Conservation (phyloP, 441 rosid species). For the Pelargonium myrrhifolium region DNA sequence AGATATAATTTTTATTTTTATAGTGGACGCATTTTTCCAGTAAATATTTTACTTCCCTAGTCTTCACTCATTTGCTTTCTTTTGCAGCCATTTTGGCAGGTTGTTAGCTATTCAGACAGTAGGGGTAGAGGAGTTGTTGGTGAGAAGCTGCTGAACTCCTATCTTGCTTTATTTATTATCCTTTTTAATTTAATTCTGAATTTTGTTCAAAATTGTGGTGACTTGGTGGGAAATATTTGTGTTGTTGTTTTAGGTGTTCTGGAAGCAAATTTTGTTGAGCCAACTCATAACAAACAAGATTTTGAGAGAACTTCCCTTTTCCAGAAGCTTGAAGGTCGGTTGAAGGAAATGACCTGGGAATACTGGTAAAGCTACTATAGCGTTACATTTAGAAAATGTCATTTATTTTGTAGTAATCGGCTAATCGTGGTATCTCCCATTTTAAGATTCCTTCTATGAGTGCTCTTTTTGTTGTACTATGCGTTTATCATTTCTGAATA, state of each 20-base stretch:
- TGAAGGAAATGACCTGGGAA: constrained; percentile 87
- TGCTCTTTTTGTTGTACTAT: background rate
- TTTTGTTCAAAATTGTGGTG: constrained; percentile 13
- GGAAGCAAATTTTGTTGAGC: constrained; percentile 92
- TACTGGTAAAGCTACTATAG: constrained; percentile 55
- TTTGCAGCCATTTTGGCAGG: constrained; percentile 88
- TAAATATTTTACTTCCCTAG: background rate
- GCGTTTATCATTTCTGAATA: no score
- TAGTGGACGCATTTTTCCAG: background rate
- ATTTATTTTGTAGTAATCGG: background rate
- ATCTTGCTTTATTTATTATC: constrained; percentile 14
- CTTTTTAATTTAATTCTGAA: constrained; percentile 2
- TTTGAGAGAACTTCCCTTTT: constrained; percentile 93
- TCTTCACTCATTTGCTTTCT: constrained; percentile 14
- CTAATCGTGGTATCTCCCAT: background rate
- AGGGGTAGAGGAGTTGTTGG: constrained; percentile 95
- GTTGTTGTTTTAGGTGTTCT: constrained; percentile 55
- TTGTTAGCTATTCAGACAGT: constrained; percentile 40
- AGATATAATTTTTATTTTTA: background rate
- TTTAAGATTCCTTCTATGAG: background rate
- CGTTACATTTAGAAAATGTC: background rate
- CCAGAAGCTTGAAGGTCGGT: constrained; percentile 87
- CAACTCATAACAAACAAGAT: constrained; percentile 94
- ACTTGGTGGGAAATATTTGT: constrained; percentile 14
- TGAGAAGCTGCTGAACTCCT: constrained; percentile 36